phyloP scores from a whole-genome alignment of 164 flowering plant genomes.

The Chimonanthus salicifolius region DNA sequence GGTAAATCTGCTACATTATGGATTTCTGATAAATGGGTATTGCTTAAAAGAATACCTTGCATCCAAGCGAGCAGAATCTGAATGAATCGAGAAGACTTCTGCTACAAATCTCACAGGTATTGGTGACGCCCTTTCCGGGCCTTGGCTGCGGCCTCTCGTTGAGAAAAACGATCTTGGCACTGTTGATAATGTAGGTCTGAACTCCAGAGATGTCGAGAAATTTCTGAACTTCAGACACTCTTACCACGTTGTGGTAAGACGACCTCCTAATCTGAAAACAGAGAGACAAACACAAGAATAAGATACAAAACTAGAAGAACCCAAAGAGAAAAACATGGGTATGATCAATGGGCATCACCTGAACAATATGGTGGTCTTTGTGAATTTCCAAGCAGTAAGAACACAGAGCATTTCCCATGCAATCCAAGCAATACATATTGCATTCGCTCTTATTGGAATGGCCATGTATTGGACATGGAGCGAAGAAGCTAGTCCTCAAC shows the following conservation, averaged over 20 bases:
- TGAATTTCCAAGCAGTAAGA: slow-evolving; percentile 53
- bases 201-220: slow-evolving; percentile 54
- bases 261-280: slow-evolving; percentile 64
- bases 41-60: slow-evolving; percentile 45
- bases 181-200: slow-evolving; percentile 74
- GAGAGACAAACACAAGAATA: neutral
- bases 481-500: slow-evolving; percentile 42
- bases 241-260: slow-evolving; percentile 74
- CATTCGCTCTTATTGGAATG: slow-evolving; percentile 62
- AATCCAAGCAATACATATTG: slow-evolving; percentile 64
- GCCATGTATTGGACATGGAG: slow-evolving; percentile 41
- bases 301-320: neutral
- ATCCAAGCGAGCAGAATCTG: slow-evolving; percentile 75
- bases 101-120: slow-evolving; percentile 69
- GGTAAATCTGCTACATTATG: neutral
- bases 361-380: slow-evolving; percentile 54
- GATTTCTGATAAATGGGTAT: neutral
- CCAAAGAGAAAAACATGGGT: neutral
- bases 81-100: slow-evolving; percentile 70
- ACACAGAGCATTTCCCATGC: slow-evolving; percentile 50
- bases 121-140: slow-evolving; percentile 76
- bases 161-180: slow-evolving; percentile 73
- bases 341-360: slow-evolving; percentile 23
- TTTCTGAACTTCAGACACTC: slow-evolving; percentile 70
- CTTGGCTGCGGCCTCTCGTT: slow-evolving; percentile 73